Conservation (phyloP, 306 rosid genomes). For the Vigna radiata region DNA sequence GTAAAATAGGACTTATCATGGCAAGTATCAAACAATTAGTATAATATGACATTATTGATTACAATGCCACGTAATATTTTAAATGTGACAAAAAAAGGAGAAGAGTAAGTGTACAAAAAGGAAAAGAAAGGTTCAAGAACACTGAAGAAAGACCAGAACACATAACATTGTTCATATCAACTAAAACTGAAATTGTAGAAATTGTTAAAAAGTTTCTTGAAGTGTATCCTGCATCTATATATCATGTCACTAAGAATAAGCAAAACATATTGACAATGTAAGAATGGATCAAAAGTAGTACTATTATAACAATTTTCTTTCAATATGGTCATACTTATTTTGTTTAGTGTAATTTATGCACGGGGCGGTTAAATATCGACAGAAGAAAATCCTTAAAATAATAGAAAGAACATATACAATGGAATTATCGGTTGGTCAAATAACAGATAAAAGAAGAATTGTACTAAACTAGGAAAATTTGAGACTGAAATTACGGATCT, state of each 20-base stretch:
- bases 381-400: not conserved
- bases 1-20: slow-evolving; percentile 22
- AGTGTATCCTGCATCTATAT: slow-evolving; percentile 34
- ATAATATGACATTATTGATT: not conserved
- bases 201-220: slow-evolving; percentile 16
- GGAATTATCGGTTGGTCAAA: not conserved
- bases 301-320: too few species aligned
- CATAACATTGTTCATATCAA: slow-evolving; percentile 36
- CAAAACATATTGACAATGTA: too few species aligned
- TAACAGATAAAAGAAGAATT: slow-evolving; percentile 12
- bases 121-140: not conserved
- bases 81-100: not conserved
- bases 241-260: too few species aligned
- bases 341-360: not conserved
- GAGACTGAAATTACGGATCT: too few species aligned
- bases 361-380: slow-evolving; percentile 29
- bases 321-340: not conserved
- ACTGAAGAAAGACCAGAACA: not conserved
- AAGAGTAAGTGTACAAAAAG: not conserved
- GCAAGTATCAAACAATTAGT: not conserved
- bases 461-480: too few species aligned
- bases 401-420: not conserved
- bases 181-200: slow-evolving; percentile 25
- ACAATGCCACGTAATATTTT: slow-evolving; percentile 2
- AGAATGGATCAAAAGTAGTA: too few species aligned